Evolutionary conservation across 108 stramenopile genomes (phyloP), one percentile per base, ranked within the genome.

Genomic region (Nitzschia putrida): DNA sequence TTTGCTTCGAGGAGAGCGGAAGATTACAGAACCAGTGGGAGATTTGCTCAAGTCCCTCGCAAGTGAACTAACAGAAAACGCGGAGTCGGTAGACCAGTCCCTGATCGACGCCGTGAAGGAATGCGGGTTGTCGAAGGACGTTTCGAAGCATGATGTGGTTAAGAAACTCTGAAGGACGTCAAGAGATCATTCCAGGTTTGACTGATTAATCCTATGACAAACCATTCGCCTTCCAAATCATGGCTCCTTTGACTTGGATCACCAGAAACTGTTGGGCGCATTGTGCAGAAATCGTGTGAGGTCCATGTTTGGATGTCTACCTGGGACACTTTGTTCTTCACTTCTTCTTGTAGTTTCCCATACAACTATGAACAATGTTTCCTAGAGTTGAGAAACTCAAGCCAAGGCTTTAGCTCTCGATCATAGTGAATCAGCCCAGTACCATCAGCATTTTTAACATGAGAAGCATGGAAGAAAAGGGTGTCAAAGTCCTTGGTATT

Each of bases 21-120:
- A 80, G 55, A 78, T 84, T 22, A 37, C 76, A 16, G 54, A 68
- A 14, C 40, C 52, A 63, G 77, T 80, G n/a, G 64, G 68, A 38
- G 56, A 20, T 0, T 37, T 60, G 8, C 63, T 84, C 8, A 23
- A 47, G 3, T 11, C 9, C 5, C 52, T 80, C 21, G 67, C 72
- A 18, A 18, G 25, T 10, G 29, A 10, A 8, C 41, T 34, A 34
- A 34, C 76, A 13, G 61, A 71, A 7, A 24, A 20, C n/a, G n/a
- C 20, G 4, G 42, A 37, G 8, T 13, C 38, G 2, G 39, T 65
- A 1, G 59, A 71, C 53, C 21, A 53, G 7, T 55, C 22, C 13
- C 52, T 73, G 11, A 37, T 83, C 24, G 44, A 42, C 24, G 34
- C 57, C 9, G 71, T 80, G 16, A 73, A 65, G 43, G 73, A 68